Base-by-base conservation (phyloP, 345 rosid species). In the Schrenkiella parvula region DNA sequence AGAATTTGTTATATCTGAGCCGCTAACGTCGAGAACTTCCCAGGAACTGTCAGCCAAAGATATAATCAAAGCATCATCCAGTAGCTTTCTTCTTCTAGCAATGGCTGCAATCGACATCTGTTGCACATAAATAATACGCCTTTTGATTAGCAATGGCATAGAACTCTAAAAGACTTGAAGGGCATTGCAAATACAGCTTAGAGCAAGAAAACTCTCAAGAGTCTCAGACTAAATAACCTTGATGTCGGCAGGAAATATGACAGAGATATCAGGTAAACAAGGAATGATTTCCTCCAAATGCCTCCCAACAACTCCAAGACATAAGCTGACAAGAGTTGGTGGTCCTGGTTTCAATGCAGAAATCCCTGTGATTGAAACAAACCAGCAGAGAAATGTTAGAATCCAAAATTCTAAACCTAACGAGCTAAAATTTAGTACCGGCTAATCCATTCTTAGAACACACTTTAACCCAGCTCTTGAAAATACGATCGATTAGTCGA, bases 11-110 rank as follows among this genome's bases (percentile, higher is more conserved):
- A 93, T 84, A 65, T 88, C 83, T 19, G 98, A 91, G 48, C 95
- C 86, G 43, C 96, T 84, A 78, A 93, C 41, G 66, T 89, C 98
- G 77, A 93, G 81, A 77, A 83, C 71, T 78, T 91, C 88, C 97
- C 97, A 88, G 15, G 95, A 89, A 72, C 81, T 72, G 74, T 93
- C 97, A 60, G 90, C 96, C 70, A 91, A 79, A 38, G 92, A 65
- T 51, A 80, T 6, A 47, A 93, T 68, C 54, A 83, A 84, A 71
- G 77, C 82, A 58, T 93, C 89, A 51, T 76, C 81, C 13, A 93
- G 78, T 65, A 91, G 74, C 78, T 77, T 84, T 68, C 90, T 84
- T 81, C 98, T 91, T 80, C 87, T 82, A 52, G 97, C 93, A 82
- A 93, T 88, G 66, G 95, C 91, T 8, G 79, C 84, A 64, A 93